phyloP scores from a whole-genome alignment of 768 basidiomycete species.

The Infundibulicybe gibba region DNA sequence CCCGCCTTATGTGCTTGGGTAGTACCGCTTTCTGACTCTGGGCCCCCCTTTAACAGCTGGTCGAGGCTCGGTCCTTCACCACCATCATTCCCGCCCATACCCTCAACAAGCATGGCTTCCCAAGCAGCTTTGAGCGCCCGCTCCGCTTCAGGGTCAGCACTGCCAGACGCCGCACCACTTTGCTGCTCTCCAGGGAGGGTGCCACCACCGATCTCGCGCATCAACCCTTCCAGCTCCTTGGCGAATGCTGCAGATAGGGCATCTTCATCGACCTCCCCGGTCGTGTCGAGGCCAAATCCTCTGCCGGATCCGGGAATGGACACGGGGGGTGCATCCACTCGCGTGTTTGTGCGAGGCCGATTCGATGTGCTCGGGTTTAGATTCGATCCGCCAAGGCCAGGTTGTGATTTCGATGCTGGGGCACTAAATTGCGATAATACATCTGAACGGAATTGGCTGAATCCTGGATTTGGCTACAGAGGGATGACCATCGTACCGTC shows the following conservation, averaged over 20 bases:
- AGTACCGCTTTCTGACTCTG: slow-evolving; percentile 1
- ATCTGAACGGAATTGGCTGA: slow-evolving; percentile 21
- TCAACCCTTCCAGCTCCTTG: slow-evolving; percentile 47
- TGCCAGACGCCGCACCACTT: slow-evolving; percentile 17
- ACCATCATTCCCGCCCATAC: slow-evolving; percentile 41
- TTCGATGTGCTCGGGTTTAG: slow-evolving; percentile 28
- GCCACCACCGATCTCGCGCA: slow-evolving; percentile 40
- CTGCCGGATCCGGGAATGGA: slow-evolving; percentile 31
- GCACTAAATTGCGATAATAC: slow-evolving; percentile 42
- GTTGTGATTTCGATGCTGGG: slow-evolving; percentile 7
- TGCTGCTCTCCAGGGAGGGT: slow-evolving; percentile 10
- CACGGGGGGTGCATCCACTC: slow-evolving; percentile 36
- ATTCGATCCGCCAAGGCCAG: slow-evolving; percentile 17
- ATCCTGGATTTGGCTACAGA: neutral
- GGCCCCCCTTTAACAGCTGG: slow-evolving; percentile 4
- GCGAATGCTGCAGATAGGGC: slow-evolving; percentile 40
- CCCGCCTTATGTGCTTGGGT: neutral
- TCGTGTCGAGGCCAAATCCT: slow-evolving; percentile 14
- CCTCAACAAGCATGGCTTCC: slow-evolving; percentile 70
- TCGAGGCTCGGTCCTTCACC: slow-evolving; percentile 15
- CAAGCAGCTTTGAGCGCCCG: slow-evolving; percentile 53
- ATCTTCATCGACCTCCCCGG: slow-evolving; percentile 33
- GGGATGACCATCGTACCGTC: slow-evolving; percentile 35
- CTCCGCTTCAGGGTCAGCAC: slow-evolving; percentile 29
- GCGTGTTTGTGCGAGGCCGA: slow-evolving; percentile 46